Evolutionary conservation across 2,329 filamentous ascomycete species (phyloP), one percentile per base, ranked within the genome.

Genomic region (Colletotrichum shisoi): DNA sequence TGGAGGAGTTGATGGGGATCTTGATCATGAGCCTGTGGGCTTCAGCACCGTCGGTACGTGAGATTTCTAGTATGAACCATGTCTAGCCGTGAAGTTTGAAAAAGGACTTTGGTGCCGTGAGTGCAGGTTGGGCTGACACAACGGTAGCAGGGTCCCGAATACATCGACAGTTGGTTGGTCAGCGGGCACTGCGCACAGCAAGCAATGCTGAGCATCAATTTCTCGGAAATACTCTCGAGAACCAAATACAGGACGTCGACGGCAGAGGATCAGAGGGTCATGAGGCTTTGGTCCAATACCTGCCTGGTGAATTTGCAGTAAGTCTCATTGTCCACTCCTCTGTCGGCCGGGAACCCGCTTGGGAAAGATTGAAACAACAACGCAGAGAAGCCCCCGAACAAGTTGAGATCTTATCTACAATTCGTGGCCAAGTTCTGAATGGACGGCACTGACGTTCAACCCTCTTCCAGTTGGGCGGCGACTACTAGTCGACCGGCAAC

Each of bases 81-180:
- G 2, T 11, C 6, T 11, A 37, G 31, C 19, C 4, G 7, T 48
- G n/a, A 48, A 12, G 21, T 2, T 37, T 19, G 44, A 17, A n/a
- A 46, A 2, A 11, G 7, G 9, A 37, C 3, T 39, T 4, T 31
- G 34, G 12, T 12, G 13, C 34, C 8, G 8, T 4, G 1, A 49
- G 3, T 12, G 6, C 19, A 24, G 11, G 37, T 15, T 34, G 44
- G 17, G 40, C 62, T 53, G 9, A 48, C n/a, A 6, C 34, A n/a
- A 12, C 11, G n/a, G 11, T 15, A 44, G 9, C 49, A 68, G 65
- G 63, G 62, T 9, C 69, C 72, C 1, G 79, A 81, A 52, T 81
- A 81, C 51, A 75, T 81, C 24, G 79, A 81, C 52, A 81, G 79
- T 56, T 81, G 79, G 79, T 70, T 81, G 12, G 68, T 81, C 48